These are phyloP conservation scores for Pestalotiopsis sp. DNA, from an alignment of 2,329 filamentous ascomycete genomes.

Conservation along the genomic window DNA sequence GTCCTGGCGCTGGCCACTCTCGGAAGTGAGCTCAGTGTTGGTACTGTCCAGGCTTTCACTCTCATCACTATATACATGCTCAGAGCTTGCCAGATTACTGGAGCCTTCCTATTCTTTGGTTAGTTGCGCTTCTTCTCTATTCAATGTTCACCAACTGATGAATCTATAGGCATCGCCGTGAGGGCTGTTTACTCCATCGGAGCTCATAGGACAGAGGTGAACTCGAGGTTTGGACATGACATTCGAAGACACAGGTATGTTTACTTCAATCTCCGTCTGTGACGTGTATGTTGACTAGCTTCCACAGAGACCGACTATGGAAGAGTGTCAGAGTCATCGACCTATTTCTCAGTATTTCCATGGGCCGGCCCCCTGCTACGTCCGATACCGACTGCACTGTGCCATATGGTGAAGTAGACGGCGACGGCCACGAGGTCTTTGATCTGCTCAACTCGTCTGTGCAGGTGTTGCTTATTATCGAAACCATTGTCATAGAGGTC, in stretches of 20 bases:
- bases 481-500: slow-evolving; percentile 52
- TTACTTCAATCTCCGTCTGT: background rate
- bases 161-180: slow-evolving; percentile 46
- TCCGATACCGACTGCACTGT: slow-evolving; percentile 59
- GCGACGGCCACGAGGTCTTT: slow-evolving; percentile 39
- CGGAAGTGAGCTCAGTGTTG: slow-evolving; percentile 48
- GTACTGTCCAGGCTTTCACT: slow-evolving; percentile 52
- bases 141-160: slow-evolving; percentile 2
- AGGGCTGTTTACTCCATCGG: slow-evolving; percentile 56
- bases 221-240: slow-evolving; percentile 50
- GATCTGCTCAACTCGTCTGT: slow-evolving; percentile 54
- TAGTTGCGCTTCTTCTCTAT: background rate
- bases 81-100: slow-evolving; percentile 57
- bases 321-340: slow-evolving; percentile 56
- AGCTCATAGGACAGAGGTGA: slow-evolving; percentile 56
- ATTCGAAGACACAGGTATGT: slow-evolving; percentile 40
- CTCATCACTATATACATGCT: slow-evolving; percentile 58
- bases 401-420: slow-evolving; percentile 40
- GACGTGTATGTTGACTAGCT: background rate
- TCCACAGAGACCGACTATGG: slow-evolving; percentile 49
- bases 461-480: slow-evolving; percentile 54
- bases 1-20: slow-evolving; percentile 46
- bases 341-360: slow-evolving; percentile 54
- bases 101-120: slow-evolving; percentile 55
- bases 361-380: slow-evolving; percentile 56